Evolutionary conservation across 306 rosid genomes (phyloP).

Genomic region (Senna tora): DNA sequence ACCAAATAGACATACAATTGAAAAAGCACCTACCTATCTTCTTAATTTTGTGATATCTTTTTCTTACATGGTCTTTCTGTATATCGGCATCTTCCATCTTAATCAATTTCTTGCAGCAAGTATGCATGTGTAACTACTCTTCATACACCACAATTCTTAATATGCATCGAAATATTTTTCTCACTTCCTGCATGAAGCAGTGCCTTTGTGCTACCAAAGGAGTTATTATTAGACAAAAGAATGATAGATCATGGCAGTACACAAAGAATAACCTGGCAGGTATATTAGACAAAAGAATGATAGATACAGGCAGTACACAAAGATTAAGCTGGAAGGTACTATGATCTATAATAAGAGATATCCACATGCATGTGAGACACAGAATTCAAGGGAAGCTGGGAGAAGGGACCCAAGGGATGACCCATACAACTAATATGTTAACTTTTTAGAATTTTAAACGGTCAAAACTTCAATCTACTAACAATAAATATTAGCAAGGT

Average conservation of each 20-base stretch:
- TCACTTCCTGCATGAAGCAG: neutral
- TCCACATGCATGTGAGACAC: neutral
- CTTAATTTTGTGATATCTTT: neutral
- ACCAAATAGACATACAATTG: neutral
- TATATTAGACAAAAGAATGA: neutral
- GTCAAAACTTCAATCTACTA: neutral
- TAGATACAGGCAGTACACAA: neutral
- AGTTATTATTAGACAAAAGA: neutral
- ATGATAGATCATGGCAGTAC: neutral
- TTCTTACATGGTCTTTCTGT: neutral
- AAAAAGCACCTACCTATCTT: neutral
- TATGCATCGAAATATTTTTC: neutral
- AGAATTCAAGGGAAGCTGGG: neutral
- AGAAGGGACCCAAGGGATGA: neutral
- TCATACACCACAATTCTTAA: neutral
- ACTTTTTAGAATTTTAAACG: neutral
- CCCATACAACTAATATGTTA: neutral
- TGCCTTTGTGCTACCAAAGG: neutral
- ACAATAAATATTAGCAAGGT: neutral
- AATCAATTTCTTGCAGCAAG: neutral
- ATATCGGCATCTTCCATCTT: neutral
- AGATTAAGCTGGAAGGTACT: neutral
- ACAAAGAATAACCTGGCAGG: neutral
- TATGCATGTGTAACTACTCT: neutral
- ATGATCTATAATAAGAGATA: neutral